Conservation (phyloP, 495 filamentous ascomycete genomes). For the Aspergillus carlsbadensis region DNA sequence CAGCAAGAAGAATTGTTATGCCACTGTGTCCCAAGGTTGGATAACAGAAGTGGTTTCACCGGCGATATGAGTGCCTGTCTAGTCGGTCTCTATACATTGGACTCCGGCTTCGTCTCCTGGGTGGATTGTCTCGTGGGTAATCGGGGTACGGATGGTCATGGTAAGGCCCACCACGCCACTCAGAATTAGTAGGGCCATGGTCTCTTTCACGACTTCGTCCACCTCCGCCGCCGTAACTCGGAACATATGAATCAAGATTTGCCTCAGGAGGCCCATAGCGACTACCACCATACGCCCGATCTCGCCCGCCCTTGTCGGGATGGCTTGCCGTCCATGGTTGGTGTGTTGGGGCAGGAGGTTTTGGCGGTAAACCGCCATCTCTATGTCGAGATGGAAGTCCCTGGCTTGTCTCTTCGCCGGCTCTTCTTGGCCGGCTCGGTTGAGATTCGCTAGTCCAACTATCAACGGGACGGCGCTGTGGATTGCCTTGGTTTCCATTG, state of each 20-base stretch:
- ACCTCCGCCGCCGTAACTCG: slow-evolving; percentile 30
- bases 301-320: slow-evolving; percentile 31
- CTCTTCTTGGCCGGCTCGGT: slow-evolving; percentile 8
- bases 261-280: slow-evolving; percentile 28
- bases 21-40: too few species aligned
- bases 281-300: slow-evolving; percentile 25
- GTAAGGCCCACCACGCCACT: slow-evolving; percentile 22
- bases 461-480: slow-evolving; percentile 25
- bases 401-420: slow-evolving; percentile 18
- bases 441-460: slow-evolving; percentile 17
- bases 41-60: slow-evolving; percentile 1
- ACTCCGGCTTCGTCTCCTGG: slow-evolving; percentile 42
- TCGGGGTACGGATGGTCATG: slow-evolving; percentile 23
- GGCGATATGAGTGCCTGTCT: slow-evolving; percentile 16
- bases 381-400: slow-evolving; percentile 27
- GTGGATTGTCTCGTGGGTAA: slow-evolving; percentile 30
- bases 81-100: slow-evolving; percentile 30
- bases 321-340: slow-evolving; percentile 32
- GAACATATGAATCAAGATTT: slow-evolving; percentile 42
- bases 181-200: slow-evolving; percentile 18
- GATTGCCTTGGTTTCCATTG: slow-evolving; percentile 22
- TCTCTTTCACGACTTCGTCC: slow-evolving; percentile 29
- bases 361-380: slow-evolving; percentile 41
- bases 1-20: too few species aligned
- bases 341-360: slow-evolving; percentile 32